Base-by-base conservation (phyloP, 2,329 filamentous ascomycete genomes). In the Cladosporium cucumerinum region DNA sequence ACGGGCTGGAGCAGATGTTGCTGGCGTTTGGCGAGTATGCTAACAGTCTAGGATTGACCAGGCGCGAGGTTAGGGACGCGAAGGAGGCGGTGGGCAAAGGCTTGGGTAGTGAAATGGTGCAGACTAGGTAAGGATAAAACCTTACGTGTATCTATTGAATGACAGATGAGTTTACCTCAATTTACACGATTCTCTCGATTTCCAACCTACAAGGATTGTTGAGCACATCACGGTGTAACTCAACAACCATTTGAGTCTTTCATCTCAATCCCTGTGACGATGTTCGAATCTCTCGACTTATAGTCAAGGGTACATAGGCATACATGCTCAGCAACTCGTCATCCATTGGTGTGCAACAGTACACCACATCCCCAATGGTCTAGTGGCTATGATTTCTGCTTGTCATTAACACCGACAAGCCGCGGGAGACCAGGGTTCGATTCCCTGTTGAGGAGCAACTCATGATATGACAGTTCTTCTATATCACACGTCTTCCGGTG, bases 21-120 rank as follows among this genome's bases (percentile, higher is more conserved):
- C 75, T 79, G 12, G 86, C 84, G 25, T 97, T 97, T 78, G 90
- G 88, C 65, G 85, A 86, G 65, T 97, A 93, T 76, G 84, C 89
- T 68, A 79, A 81, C 39, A 87, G 91, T 66, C 80, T 97, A 69
- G 86, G 89, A 54, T 78, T 97, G 68, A 88, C 82, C 46, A 82
- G 84, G 67, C 83, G 84, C 63, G 93, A 97, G 71, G 81, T 97
- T 70, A 84, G 89, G 70, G 79, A 89, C 64, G 93, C 92, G 5
- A 89, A 84, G 75, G 88, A 92, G 73, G 88, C 75, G 18, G 72
- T 74, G 16, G 71, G 59, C 23, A 67, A 65, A 32, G 67, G 67
- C 23, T 65, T 66, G 65, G 69, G 69, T 21, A 67, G 66, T 65
- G 69, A 69, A 59, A 65, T 67, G 64, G 57, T 64, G 10, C 60